Evolutionary conservation across 2,329 filamentous ascomycete genomes (phyloP), one percentile per base, ranked within the genome.

Genomic region (Talaromyces rugulosus): DNA sequence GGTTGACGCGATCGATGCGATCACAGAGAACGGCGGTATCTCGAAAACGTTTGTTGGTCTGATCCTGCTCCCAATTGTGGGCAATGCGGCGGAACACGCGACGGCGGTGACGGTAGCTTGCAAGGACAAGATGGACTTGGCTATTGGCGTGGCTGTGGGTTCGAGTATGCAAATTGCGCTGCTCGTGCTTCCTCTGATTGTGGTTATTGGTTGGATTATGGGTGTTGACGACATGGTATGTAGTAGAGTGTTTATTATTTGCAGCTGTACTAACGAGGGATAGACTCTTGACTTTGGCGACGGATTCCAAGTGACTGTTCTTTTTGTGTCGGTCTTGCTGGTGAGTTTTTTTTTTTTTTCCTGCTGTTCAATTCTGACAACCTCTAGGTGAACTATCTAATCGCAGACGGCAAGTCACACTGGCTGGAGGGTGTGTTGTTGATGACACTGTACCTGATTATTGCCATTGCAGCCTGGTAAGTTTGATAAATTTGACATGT

Each of bases 281-380:
- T 31, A 76, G 75, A 91, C 87, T 23, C 83, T 96, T 5, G 89
- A 89, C 73, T 95, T 96, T 72, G 91, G 61, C 42, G 61, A 96
- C 71, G 87, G 87, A 0, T 97, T 97, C 80, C 91, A 96, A 77
- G 88, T 96, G 14, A 89, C 82, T 2, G 76, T 85, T 1, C 74
- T 88, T 1, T 88, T 88, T 63, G 82, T 87, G 28, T 75, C 78
- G n/a, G 77, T 81, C 23, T 69, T 81, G 31, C 66, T 82, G 63
- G 79, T 76, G 69, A 57, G 72, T 66, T 16, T 57, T 9, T 12
- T 2, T 27, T 23, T 6, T 6, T 1, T 9, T 36, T 30, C 16
- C 31, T 7, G 8, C 16, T 47, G 18, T 51, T 4, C n/a, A 8
- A 7, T 4, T 14, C 6, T 47, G 60, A 33, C 12, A 11, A 56